phyloP scores from a whole-genome alignment of 2,329 filamentous ascomycete genomes.

The Fusarium lateritium region DNA sequence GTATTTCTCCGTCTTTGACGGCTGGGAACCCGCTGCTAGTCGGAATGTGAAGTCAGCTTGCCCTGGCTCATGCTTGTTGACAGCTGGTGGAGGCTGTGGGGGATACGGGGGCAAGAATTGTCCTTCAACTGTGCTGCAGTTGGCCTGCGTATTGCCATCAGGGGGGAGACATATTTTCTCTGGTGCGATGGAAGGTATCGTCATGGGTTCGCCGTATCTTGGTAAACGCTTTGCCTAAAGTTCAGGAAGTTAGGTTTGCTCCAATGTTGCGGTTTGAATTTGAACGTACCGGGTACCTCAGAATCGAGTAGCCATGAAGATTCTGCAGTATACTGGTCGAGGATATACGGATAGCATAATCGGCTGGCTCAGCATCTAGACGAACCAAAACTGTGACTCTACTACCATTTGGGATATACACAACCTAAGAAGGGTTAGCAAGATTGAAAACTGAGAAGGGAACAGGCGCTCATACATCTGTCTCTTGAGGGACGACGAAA shows the following conservation, averaged over 20 bases:
- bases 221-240: background rate
- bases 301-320: background rate
- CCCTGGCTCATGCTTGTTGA: background rate
- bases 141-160: background rate
- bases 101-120: conserved; percentile 5
- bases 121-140: background rate
- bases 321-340: background rate
- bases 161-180: background rate
- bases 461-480: background rate
- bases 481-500: conserved; percentile 5
- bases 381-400: conserved; percentile 7
- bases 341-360: conserved; percentile 1
- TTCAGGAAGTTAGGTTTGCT: background rate
- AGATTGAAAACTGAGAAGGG: rapidly evolving
- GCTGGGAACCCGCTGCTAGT: conserved; percentile 1
- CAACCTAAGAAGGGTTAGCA: background rate
- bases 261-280: rapidly evolving
- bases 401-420: conserved; percentile 7
- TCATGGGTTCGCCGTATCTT: conserved; percentile 10
- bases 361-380: conserved; percentile 4
- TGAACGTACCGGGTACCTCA: background rate
- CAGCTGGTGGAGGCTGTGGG: background rate
- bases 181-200: background rate
- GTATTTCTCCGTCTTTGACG: conserved; percentile 2
- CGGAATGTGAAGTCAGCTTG: conserved; percentile 2